Evolutionary conservation across 140 eudicot species (phyloP).

Genomic region (Cichorium intybus): DNA sequence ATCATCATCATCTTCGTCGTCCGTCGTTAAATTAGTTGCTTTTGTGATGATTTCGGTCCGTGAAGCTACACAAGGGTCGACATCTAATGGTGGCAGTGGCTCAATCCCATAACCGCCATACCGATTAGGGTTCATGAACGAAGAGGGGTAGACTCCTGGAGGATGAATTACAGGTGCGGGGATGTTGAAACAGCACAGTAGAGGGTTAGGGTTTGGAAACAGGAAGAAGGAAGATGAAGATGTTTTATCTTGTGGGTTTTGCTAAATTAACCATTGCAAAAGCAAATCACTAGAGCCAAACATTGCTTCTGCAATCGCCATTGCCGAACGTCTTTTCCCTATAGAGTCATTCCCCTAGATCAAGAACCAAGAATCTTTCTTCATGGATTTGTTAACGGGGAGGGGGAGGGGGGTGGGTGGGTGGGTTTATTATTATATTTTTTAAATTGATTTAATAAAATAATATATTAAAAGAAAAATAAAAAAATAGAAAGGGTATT

Average conservation of each 20-base stretch:
- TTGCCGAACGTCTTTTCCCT: conserved; percentile 64
- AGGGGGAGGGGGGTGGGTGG: no score
- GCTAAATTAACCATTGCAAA: no score
- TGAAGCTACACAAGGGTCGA: conserved; percentile 21
- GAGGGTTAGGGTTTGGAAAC: not conserved
- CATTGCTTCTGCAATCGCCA: conserved; percentile 48
- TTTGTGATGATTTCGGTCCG: not conserved
- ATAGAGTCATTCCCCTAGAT: conserved; percentile 63
- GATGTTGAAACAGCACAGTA: not conserved
- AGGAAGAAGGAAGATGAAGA: not conserved
- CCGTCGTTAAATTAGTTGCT: conserved; percentile 14
- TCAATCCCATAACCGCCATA: not conserved
- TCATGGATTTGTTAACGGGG: no score
- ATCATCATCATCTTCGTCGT: conserved; percentile 9
- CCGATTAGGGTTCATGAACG: conserved; percentile 1
- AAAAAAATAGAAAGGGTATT: no score
- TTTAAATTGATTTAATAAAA: no score
- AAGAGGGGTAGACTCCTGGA: conserved; percentile 20
- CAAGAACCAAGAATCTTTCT: conserved; percentile 45
- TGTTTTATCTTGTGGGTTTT: no score
- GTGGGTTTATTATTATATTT: no score
- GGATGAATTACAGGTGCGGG: conserved; percentile 20
- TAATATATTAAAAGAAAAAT: no score
- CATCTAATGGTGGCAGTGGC: not conserved
- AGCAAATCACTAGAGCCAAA: conserved; percentile 55